These are phyloP conservation scores for Aethionema arabicum DNA, from an alignment of 345 rosid genomes.

Conservation along the genomic window DNA sequence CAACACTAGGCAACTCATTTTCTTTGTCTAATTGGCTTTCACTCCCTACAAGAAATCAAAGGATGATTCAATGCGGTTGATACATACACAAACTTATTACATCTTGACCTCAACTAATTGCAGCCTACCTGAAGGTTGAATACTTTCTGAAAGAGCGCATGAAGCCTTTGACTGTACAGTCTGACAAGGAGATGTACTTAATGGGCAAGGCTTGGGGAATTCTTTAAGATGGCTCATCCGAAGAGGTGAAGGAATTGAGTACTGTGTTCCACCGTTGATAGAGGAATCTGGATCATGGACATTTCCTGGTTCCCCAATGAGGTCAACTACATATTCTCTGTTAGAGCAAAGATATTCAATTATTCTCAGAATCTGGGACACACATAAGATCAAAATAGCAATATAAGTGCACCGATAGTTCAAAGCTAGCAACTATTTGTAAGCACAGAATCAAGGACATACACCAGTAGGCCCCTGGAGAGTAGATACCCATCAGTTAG, in stretches of 20 bases:
- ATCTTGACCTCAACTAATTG: slow-evolving; percentile 12
- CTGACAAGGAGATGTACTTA: slow-evolving; percentile 38
- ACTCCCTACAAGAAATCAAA: slow-evolving; percentile 42
- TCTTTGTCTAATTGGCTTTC: slow-evolving; percentile 34
- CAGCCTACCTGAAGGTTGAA: slow-evolving; percentile 46
- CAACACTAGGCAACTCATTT: slow-evolving; percentile 28
- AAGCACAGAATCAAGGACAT: slow-evolving; percentile 37
- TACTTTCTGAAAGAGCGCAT: slow-evolving; percentile 38
- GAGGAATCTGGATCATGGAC: slow-evolving; percentile 83
- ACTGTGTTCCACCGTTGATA: slow-evolving; percentile 64
- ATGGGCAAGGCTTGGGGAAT: slow-evolving; percentile 46
- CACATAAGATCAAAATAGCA: neutral
- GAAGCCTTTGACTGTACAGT: slow-evolving; percentile 35
- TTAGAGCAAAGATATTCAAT: slow-evolving; percentile 28
- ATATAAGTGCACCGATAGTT: neutral
- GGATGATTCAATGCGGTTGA: neutral
- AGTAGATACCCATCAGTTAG: slow-evolving; percentile 29
- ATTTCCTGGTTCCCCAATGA: slow-evolving; percentile 89
- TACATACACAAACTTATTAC: slow-evolving; percentile 7
- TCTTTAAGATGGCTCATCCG: slow-evolving; percentile 58
- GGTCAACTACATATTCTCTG: slow-evolving; percentile 98
- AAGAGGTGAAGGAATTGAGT: slow-evolving; percentile 68
- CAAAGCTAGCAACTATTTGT: slow-evolving; percentile 15
- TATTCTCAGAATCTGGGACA: slow-evolving; percentile 18
- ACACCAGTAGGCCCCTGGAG: slow-evolving; percentile 32